These are phyloP conservation scores for Fusarium burgessii DNA, from an alignment of 2,329 filamentous ascomycete genomes.

Conservation along the genomic window DNA sequence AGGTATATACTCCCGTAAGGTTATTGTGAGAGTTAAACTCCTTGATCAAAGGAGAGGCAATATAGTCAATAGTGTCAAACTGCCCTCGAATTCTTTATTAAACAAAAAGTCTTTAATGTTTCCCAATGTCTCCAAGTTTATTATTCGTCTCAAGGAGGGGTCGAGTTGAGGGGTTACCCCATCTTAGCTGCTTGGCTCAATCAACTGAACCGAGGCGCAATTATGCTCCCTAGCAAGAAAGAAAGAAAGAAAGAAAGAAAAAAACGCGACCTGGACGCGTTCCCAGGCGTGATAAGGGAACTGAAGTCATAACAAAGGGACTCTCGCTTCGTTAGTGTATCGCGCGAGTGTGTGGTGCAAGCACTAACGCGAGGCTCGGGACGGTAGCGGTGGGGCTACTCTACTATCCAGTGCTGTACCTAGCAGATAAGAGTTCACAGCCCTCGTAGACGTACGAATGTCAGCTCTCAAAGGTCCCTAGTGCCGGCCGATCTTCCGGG, in stretches of 20 bases:
- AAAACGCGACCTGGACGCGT: constrained; percentile 25
- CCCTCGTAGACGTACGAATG: constrained; percentile 1
- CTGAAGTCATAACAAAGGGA: constrained; percentile 39
- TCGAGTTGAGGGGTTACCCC: constrained; percentile 17
- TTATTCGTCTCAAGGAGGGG: constrained; percentile 10
- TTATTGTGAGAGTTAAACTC: background rate
- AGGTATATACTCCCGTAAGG: no score
- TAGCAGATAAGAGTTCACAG: constrained; percentile 23
- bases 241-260: no score
- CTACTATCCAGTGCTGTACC: background rate
- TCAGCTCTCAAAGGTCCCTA: constrained; percentile 9
- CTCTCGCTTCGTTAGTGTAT: constrained; percentile 21
- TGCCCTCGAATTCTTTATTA: constrained; percentile 32
- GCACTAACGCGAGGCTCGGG: constrained; percentile 30
- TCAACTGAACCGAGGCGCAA: background rate
- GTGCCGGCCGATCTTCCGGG: constrained; percentile 40
- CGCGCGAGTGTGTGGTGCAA: background rate
- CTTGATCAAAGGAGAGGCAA: background rate
- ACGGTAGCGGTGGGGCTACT: constrained; percentile 19
- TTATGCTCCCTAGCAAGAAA: constrained; percentile 13
- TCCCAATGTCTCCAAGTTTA: constrained; percentile 29
- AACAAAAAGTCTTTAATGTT: constrained; percentile 14
- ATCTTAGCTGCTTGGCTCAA: constrained; percentile 14
- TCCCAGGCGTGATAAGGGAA: constrained; percentile 21
- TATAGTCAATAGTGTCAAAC: constrained; percentile 21